phyloP scores from a whole-genome alignment of 352 stramenopile species.

The Globisporangium echinulatum region DNA sequence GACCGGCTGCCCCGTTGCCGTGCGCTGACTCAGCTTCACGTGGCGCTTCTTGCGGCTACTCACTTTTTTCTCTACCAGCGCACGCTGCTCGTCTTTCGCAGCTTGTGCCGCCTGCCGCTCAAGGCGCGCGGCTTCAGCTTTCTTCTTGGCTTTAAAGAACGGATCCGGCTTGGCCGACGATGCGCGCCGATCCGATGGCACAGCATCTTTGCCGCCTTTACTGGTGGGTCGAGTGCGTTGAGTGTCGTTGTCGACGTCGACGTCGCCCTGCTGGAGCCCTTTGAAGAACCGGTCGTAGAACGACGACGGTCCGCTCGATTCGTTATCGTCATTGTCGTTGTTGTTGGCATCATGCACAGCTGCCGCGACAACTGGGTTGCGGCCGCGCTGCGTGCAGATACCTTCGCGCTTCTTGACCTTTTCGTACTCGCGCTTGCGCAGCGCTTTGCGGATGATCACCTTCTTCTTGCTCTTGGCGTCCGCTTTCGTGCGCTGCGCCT shows the following conservation, averaged over 20 bases:
- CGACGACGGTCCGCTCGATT: conserved; percentile 23
- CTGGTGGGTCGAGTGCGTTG: no score
- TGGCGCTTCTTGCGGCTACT: conserved; percentile 81
- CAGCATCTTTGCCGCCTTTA: not conserved
- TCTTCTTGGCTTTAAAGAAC: conserved; percentile 83
- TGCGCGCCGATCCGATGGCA: conserved; percentile 5
- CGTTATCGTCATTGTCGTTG: conserved; percentile 3
- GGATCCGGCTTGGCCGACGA: conserved; percentile 51
- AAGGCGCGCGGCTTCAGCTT: conserved; percentile 43
- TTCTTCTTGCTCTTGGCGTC: conserved; percentile 84
- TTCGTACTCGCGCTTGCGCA: conserved; percentile 69
- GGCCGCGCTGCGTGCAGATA: conserved; percentile 13
- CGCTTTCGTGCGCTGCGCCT: conserved; percentile 69
- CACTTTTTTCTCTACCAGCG: conserved; percentile 66
- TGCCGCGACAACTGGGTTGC: conserved; percentile 4
- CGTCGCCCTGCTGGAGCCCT: conserved; percentile 37
- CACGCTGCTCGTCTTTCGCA: conserved; percentile 46
- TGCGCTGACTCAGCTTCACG: conserved; percentile 80
- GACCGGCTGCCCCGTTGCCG: conserved; percentile 69
- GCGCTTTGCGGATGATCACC: conserved; percentile 72
- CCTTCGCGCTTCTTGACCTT: conserved; percentile 71
- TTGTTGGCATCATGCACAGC: conserved; percentile 6
- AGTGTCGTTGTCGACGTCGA: conserved; percentile 14
- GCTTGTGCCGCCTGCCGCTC: conserved; percentile 37
- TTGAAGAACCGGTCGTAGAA: conserved; percentile 84